Evolutionary conservation across 768 basidiomycete genomes (phyloP), one percentile per base, ranked within the genome.

Genomic region (Cyclocybe aegerita): DNA sequence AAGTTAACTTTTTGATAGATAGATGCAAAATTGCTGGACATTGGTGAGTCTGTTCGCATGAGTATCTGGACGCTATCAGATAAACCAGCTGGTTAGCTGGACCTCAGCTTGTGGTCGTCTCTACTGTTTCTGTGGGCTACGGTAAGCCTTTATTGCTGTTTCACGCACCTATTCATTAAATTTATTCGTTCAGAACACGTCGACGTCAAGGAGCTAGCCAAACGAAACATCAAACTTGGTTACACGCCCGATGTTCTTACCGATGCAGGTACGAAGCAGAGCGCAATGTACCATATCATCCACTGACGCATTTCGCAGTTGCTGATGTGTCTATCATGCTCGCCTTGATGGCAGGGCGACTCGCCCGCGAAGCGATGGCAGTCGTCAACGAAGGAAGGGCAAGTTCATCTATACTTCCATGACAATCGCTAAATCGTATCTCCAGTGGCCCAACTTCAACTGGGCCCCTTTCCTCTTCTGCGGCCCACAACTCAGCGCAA

Each of bases 171-270:
- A 31, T 12, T 29, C 29, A 32, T 23, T 23, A 34, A 4, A 17
- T 49, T 17, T 9, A 7, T 32, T 14, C 4, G 32, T 38, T 11
- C 23, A 95, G 96, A 99, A 47, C 97, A 98, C 55, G 77, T 93
- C 35, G 81, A 89, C 54, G 70, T 89, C 0, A 65, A 72, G 15
- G 82, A 79, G 30, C 67, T 86, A 6, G 76, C 82, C 9, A 70
- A 77, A 57, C 79, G 84, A 11, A 75, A 77, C 1, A 77, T 98
- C 50, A 79, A 77, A 40, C 65, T 98, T 5, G 97, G 97, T 6
- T 92, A 93, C 66, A 98, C 95, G 0, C 97, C 96, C 0, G 93
- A 95, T 49, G 88, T 98, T 4, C 78, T 99, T 11, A 95, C 89
- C 4, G 92, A 93, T 60, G 93, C 96, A 56, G 93, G 93, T 84